A percentile compares a stretch with the other conserved stretches of the same genome.
Conservation (phyloP, 2,329 filamentous ascomycete genomes). For the Xylaria sp. region DNA sequence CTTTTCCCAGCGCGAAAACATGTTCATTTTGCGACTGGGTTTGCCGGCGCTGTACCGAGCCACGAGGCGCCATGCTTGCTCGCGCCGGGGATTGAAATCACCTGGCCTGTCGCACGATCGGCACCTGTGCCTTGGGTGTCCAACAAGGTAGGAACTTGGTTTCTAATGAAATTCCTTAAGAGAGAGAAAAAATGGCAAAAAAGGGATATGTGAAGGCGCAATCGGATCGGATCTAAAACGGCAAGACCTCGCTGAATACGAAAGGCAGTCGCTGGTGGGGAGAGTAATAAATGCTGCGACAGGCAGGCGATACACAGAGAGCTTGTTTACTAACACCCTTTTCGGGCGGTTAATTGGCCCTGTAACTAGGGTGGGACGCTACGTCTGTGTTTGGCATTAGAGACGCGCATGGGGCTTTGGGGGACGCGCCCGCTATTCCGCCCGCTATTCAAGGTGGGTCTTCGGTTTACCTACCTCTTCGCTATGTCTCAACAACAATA, state of each 20-base stretch:
- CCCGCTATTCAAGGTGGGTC: neutral
- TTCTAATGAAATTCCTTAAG: neutral
- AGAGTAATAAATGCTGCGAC: constrained; percentile 15
- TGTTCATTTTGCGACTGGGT: constrained; percentile 57
- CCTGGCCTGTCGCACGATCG: constrained; percentile 5
- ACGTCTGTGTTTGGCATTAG: constrained; percentile 11
- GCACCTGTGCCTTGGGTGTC: neutral
- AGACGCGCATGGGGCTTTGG: constrained; percentile 37
- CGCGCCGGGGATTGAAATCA: neutral
- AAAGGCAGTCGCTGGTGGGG: constrained; percentile 18
- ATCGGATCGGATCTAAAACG: neutral
- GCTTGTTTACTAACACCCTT: constrained; percentile 32
- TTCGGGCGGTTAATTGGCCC: constrained; percentile 40
- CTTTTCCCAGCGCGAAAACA: constrained; percentile 61
- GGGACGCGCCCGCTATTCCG: constrained; percentile 34
- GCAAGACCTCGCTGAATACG: constrained; percentile 10
- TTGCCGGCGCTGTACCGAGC: constrained; percentile 52
- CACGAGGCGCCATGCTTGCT: constrained; percentile 54
- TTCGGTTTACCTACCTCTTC: neutral
- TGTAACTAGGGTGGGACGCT: constrained; percentile 31
- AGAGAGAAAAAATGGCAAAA: neutral
- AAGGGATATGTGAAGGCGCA: neutral
- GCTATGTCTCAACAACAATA: too few relatives aligned
- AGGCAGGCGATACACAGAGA: neutral
- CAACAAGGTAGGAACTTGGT: too few relatives aligned